Evolutionary conservation across 129 eudicot genomes (phyloP).

Genomic region (Rutidosis leptorrhynchoides): DNA sequence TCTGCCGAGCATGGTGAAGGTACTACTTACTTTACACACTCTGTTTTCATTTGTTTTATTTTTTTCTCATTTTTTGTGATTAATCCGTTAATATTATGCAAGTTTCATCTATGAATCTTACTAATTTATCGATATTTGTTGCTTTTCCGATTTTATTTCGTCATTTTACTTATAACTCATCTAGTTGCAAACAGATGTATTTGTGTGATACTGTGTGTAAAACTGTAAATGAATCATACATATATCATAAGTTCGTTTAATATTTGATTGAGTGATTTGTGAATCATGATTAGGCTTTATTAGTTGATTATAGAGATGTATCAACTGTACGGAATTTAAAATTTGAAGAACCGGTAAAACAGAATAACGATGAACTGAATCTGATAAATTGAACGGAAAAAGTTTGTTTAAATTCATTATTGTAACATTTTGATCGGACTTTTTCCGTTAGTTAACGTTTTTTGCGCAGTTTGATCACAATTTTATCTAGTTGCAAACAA

Average conservation of each 20-base stretch:
- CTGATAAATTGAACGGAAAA: neutral
- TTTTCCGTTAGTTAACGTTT: neutral
- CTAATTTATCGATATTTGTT: neutral
- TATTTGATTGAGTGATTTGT: neutral
- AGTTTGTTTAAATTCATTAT: conserved; percentile 5
- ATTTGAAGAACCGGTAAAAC: neutral
- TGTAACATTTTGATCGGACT: neutral
- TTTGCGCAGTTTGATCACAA: neutral
- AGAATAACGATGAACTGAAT: neutral
- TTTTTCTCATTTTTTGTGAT: neutral
- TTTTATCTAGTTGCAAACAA: neutral
- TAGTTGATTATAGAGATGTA: neutral
- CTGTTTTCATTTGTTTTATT: neutral
- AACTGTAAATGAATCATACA: neutral
- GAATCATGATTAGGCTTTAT: neutral
- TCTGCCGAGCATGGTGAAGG: conserved; percentile 1
- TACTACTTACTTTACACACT: neutral
- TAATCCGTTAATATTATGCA: neutral
- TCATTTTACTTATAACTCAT: neutral
- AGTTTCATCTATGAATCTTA: neutral
- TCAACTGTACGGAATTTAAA: neutral
- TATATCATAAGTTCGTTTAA: neutral
- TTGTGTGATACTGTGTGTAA: neutral
- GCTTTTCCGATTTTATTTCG: neutral
- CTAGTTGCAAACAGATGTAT: neutral